A percentile compares a stretch with the other conserved stretches of the same genome.
Evolutionary conservation across 345 rosid species (phyloP).

Genomic region (Heritiera littoralis): DNA sequence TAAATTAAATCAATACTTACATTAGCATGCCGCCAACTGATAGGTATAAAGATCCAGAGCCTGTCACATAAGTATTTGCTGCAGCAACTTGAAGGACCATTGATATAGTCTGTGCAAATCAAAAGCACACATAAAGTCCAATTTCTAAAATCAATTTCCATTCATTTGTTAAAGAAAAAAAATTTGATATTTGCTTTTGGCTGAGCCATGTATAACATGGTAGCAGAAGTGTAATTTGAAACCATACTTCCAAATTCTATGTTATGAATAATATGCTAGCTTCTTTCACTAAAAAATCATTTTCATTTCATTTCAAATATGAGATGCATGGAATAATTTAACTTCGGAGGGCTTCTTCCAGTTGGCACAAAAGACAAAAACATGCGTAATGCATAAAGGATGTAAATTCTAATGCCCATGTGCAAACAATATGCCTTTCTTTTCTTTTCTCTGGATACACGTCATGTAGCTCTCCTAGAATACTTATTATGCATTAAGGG

Average conservation of each 20-base stretch:
- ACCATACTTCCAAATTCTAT: background rate
- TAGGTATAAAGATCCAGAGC: conserved; percentile 54
- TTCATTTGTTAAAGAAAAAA: background rate
- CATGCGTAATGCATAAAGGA: background rate
- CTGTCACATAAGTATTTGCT: conserved; percentile 48
- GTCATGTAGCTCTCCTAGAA: conserved; percentile 2
- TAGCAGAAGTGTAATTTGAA: background rate
- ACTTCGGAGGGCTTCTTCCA: too few species aligned
- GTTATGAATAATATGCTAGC: background rate
- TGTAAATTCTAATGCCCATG: background rate
- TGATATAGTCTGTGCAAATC: conserved; percentile 62
- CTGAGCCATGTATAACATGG: background rate
- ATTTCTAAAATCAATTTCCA: background rate
- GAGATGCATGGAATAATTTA: background rate
- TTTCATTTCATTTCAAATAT: background rate
- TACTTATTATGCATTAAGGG: background rate
- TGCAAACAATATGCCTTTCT: background rate
- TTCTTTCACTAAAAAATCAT: background rate
- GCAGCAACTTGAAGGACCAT: conserved; percentile 83
- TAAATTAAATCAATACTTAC: conserved; percentile 48
- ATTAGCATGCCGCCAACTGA: conserved; percentile 87
- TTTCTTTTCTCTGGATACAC: background rate
- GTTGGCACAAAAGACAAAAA: background rate
- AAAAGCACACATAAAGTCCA: conserved; percentile 22
- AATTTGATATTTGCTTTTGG: background rate